phyloP scores from a whole-genome alignment of 2,329 filamentous ascomycete genomes.

The Colletotrichum paranaense region DNA sequence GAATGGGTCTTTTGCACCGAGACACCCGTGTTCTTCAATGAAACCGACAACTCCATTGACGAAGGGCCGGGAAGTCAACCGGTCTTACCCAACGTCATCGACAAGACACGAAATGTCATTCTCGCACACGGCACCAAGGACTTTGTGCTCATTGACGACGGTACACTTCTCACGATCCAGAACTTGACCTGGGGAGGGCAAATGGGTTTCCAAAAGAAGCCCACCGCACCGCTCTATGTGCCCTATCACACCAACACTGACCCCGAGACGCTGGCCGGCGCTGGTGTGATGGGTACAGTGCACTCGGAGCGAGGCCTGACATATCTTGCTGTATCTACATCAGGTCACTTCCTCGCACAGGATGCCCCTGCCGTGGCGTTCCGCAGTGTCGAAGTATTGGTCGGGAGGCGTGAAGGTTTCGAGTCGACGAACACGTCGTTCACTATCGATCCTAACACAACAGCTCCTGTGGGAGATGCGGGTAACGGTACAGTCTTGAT shows the following conservation, averaged over 20 bases:
- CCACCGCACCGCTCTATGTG: slow-evolving; percentile 74
- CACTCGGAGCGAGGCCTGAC: slow-evolving; percentile 83
- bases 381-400: slow-evolving; percentile 78
- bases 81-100: slow-evolving; percentile 77
- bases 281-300: slow-evolving; percentile 75
- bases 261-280: slow-evolving; percentile 58
- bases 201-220: slow-evolving; percentile 74
- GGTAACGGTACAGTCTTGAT: slow-evolving; percentile 24
- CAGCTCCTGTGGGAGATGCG: not conserved
- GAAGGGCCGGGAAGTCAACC: slow-evolving; percentile 61
- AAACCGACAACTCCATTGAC: slow-evolving; percentile 58
- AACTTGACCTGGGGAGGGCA: slow-evolving; percentile 84
- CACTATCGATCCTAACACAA: slow-evolving; percentile 37
- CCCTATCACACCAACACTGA: slow-evolving; percentile 60
- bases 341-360: slow-evolving; percentile 77
- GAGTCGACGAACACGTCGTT: slow-evolving; percentile 51
- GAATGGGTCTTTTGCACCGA: slow-evolving; percentile 56
- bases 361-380: slow-evolving; percentile 77
- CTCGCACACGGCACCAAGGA: slow-evolving; percentile 80
- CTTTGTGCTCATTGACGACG: slow-evolving; percentile 75
- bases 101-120: slow-evolving; percentile 77
- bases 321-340: slow-evolving; percentile 70
- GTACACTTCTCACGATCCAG: slow-evolving; percentile 78
- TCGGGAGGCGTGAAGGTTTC: slow-evolving; percentile 75
- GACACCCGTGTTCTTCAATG: slow-evolving; percentile 49